phyloP scores from a whole-genome alignment of 768 basidiomycete species.

The Tulasnella sp. region DNA sequence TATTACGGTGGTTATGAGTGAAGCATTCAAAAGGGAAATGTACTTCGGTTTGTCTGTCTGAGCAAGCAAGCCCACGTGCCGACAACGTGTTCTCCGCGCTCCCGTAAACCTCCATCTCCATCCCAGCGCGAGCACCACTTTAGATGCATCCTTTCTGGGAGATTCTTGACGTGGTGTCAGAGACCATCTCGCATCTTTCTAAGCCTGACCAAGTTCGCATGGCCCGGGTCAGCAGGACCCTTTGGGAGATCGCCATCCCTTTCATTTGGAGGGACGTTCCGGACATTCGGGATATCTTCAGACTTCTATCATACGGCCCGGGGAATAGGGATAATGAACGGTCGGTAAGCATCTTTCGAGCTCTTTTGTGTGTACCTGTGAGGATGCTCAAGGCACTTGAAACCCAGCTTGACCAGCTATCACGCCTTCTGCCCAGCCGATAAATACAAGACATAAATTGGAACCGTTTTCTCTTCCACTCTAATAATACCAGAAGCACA shows the following conservation, averaged over 20 bases:
- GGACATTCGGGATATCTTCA: background rate
- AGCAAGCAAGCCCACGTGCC: too few species aligned
- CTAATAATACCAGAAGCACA: background rate
- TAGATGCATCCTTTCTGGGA: background rate
- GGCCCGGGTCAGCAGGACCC: background rate
- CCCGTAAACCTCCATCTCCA: background rate
- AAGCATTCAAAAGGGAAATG: too few species aligned
- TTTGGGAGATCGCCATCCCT: background rate
- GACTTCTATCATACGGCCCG: background rate
- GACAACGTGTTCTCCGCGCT: too few species aligned
- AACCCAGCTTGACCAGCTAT: background rate
- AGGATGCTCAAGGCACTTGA: background rate
- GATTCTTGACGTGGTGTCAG: background rate
- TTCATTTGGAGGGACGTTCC: background rate
- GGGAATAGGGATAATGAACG: background rate
- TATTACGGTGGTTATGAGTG: too few species aligned
- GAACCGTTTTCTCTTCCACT: background rate
- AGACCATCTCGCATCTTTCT: background rate
- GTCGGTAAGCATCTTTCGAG: background rate
- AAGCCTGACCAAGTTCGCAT: background rate
- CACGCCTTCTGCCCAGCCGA: background rate
- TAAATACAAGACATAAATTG: background rate
- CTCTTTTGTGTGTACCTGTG: too few species aligned
- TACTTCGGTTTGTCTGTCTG: too few species aligned
- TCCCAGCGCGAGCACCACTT: background rate